Conservation (phyloP, 2,329 filamentous ascomycete genomes). For the Curvularia eragrostidis region DNA sequence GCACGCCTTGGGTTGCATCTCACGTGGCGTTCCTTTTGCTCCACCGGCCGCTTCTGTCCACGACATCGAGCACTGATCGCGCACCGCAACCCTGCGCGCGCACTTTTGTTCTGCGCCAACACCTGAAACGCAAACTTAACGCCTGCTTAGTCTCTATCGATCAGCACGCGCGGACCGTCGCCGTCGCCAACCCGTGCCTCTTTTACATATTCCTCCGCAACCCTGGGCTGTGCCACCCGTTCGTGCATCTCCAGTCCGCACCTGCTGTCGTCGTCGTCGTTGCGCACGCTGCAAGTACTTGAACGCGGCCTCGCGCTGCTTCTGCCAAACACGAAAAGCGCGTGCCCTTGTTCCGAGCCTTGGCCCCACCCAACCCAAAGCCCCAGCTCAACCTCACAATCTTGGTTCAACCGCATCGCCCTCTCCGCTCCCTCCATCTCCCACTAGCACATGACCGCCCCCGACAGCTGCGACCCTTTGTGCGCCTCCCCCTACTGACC, state of each 20-base stretch:
- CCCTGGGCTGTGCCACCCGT: conserved; percentile 12
- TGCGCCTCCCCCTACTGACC: conserved; percentile 21
- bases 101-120: conserved; percentile 15
- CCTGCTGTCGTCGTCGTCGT: background rate
- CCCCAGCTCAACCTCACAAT: conserved; percentile 8
- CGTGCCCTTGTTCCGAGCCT: conserved; percentile 17
- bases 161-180: conserved; percentile 15
- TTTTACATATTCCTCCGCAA: conserved; percentile 7
- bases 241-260: conserved; percentile 3
- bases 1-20: conserved; percentile 11
- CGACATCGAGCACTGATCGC: conserved; percentile 17
- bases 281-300: background rate
- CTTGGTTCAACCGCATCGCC: conserved; percentile 19
- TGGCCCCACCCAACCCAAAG: conserved; percentile 12
- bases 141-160: conserved; percentile 12
- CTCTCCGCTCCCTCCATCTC: conserved; percentile 9
- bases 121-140: conserved; percentile 19
- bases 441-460: conserved; percentile 13
- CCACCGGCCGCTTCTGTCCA: conserved; percentile 22
- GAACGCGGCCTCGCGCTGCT: background rate
- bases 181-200: conserved; percentile 11
- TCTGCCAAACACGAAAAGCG: conserved; percentile 1
- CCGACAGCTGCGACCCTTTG: conserved; percentile 16
- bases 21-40: conserved; percentile 26
- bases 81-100: conserved; percentile 8